Base-by-base conservation (phyloP, 345 rosid genomes). In the Gossypium longicalyx region DNA sequence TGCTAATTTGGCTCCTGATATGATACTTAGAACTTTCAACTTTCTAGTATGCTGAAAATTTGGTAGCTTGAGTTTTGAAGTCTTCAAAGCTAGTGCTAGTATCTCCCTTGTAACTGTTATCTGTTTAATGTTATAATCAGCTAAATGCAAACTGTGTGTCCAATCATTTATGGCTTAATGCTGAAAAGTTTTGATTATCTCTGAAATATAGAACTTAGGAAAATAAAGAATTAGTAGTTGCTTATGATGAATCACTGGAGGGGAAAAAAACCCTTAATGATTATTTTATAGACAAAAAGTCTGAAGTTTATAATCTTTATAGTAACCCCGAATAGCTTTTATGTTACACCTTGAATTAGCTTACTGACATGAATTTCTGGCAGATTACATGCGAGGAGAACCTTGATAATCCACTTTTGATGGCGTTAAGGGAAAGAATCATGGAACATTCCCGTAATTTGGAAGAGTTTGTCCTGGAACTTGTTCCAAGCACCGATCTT, bases 371-470 rank as follows among this genome's bases (percentile, higher is more conserved):
- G 49, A 65, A 38, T 61, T 84, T 64, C 44, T 82, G 80, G 65
- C 87, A 95, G 99, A 87, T 95, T 72, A 80, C 63, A 13, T 64
- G 63, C 11, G 94, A 89, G 79, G 91, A 88, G 60, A 74, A 83
- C 49, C 83, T 93, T 22, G 94, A 89, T 72, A 78, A 71, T 49
- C 97, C 98, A 0, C 88, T 95, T 66, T 71, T 93, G 61, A 64
- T 80, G 67, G 99, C 99, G 54, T 69, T 95, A 72, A 87, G 90
- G 81, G 91, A 93, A 79, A 88, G 97, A 78, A 83, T 93, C 68
- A 62, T 84, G 70, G 99, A 91, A 77, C 89, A 85, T 79, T 80
- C 87, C 53, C 66, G 80, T 76, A 82, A 75, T 73, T 88, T 95
- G 48, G 93, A 90, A 74, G 80, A 84, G 12, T 95, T 95, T 84